Conservation (phyloP, 1,284 basidiomycete genomes). For the Trametes versicolor region DNA sequence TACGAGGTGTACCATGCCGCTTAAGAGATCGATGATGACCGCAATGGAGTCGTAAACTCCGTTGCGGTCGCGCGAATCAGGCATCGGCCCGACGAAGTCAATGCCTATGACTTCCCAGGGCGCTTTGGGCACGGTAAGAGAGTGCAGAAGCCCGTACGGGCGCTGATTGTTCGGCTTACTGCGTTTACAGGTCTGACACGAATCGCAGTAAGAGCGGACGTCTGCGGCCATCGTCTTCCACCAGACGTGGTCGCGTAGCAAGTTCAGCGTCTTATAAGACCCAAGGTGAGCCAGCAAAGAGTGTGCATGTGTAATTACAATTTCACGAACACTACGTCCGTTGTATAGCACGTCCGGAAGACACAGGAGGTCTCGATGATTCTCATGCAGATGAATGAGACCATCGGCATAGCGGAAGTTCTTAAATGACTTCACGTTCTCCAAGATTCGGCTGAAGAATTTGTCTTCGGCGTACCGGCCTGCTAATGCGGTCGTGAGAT, state of each 20-base stretch:
- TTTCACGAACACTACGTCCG: constrained; percentile 33
- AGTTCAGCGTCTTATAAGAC: constrained; percentile 35
- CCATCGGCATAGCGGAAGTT: constrained; percentile 4
- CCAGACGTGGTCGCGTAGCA: constrained; percentile 42
- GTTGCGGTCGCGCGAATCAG: constrained; percentile 39
- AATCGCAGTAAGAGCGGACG: constrained; percentile 35
- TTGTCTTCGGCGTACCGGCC: constrained; percentile 17
- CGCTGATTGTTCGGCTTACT: constrained; percentile 36
- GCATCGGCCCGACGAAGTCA: constrained; percentile 50
- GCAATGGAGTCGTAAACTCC: constrained; percentile 42
- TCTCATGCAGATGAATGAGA: constrained; percentile 2
- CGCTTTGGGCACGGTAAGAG: constrained; percentile 30
- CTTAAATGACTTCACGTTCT: constrained; percentile 1
- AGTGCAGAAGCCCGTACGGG: constrained; percentile 37
- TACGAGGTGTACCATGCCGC: constrained; percentile 44
- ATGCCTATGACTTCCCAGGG: constrained; percentile 46
- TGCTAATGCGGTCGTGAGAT: constrained; percentile 30
- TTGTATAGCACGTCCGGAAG: constrained; percentile 37
- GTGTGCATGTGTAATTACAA: constrained; percentile 42
- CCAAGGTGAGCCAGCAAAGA: constrained; percentile 42
- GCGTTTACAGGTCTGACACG: constrained; percentile 38
- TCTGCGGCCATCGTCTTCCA: constrained; percentile 41
- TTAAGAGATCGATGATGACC: constrained; percentile 47
- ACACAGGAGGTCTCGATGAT: constrained; percentile 4
- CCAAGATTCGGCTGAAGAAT: constrained; percentile 8